Evolutionary conservation across 1,284 basidiomycete species (phyloP).

Genomic region (Marasmius tenuissimus): DNA sequence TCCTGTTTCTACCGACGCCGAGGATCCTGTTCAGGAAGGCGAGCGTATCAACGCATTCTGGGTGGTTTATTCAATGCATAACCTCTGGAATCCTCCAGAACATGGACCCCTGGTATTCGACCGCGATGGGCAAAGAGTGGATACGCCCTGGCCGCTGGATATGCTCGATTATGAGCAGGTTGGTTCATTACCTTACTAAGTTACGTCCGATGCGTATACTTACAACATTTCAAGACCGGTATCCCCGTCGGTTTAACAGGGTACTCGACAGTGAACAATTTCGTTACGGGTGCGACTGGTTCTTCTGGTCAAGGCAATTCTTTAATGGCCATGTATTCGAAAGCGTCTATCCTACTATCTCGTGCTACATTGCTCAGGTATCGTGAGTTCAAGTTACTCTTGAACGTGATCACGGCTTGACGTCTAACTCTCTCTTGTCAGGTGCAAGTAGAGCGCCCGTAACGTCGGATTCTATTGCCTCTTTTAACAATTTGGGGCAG

Average conservation of each 20-base stretch:
- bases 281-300: slow-evolving; percentile 4
- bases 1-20: slow-evolving; percentile 21
- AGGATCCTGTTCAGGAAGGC: slow-evolving; percentile 47
- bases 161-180: slow-evolving; percentile 47
- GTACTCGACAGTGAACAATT: slow-evolving; percentile 10
- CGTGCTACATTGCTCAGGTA: not conserved
- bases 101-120: slow-evolving; percentile 38
- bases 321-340: slow-evolving; percentile 8
- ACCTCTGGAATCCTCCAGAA: slow-evolving; percentile 40
- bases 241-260: slow-evolving; percentile 3
- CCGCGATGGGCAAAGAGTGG: slow-evolving; percentile 46
- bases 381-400: not conserved
- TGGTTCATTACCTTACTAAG: slow-evolving; percentile 11
- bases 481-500: not conserved
- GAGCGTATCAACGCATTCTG: slow-evolving; percentile 62
- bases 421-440: not conserved
- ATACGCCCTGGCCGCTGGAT: slow-evolving; percentile 60
- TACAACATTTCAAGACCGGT: not conserved
- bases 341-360: slow-evolving; percentile 10
- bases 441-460: slow-evolving; percentile 2
- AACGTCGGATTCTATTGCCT: slow-evolving; percentile 1
- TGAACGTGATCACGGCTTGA: not conserved
- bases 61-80: slow-evolving; percentile 52
- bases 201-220: not conserved
- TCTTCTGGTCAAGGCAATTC: slow-evolving; percentile 7